Percentiles rank a stretch among this genome's conserved stretches.
Conservation (phyloP, 228 moss, liverwort and hornwort genomes). For the Sphagnum fallax region DNA sequence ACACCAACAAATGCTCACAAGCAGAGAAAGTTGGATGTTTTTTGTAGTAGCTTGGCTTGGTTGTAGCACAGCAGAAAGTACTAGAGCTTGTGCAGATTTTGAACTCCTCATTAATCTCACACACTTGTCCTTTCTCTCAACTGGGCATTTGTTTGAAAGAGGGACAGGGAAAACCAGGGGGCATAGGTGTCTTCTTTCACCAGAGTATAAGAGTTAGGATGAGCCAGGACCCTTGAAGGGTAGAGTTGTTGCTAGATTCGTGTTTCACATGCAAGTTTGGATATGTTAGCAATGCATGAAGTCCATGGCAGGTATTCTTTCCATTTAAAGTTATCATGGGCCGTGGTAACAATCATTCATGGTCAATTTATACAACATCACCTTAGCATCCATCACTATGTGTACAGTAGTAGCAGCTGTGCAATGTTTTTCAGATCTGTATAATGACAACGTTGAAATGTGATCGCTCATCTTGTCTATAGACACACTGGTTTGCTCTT, state of each 20-base stretch:
- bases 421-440: conserved; percentile 21
- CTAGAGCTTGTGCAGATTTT: conserved; percentile 5
- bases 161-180: too few relatives aligned
- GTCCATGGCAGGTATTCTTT: conserved; percentile 1
- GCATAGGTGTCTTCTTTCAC: too few relatives aligned
- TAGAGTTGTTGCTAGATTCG: neutral
- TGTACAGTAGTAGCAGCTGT: conserved; percentile 12
- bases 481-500: too few relatives aligned
- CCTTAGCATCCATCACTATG: conserved; percentile 42
- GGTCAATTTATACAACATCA: conserved; percentile 10
- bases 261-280: neutral
- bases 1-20: conserved; percentile 19
- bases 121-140: neutral
- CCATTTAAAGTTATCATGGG: neutral
- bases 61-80: conserved; percentile 4
- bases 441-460: conserved; percentile 13
- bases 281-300: neutral
- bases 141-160: neutral
- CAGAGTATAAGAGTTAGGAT: too few relatives aligned
- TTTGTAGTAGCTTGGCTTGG: conserved; percentile 8
- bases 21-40: conserved; percentile 30
- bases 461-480: too few relatives aligned
- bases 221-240: too few relatives aligned
- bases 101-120: conserved; percentile 2
- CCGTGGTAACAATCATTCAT: neutral